Conservation (phyloP, 305 asterid species). For the Fraxinus platypoda region DNA sequence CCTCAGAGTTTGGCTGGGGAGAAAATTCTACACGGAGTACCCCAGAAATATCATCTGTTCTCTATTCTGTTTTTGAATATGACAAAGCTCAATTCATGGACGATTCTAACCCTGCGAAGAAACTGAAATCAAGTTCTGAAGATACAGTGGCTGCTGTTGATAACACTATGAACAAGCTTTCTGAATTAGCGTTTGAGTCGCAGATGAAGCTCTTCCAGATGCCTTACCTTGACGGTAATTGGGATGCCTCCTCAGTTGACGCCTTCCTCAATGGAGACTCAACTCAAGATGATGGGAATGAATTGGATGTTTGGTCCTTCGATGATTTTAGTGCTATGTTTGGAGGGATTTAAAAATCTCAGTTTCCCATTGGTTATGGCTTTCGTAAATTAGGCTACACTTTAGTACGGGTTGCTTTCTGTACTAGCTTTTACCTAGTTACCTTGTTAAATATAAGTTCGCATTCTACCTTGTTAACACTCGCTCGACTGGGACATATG, state of each 20-base stretch:
- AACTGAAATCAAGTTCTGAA: neutral
- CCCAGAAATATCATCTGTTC: neutral
- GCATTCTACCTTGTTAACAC: neutral
- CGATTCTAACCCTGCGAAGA: neutral
- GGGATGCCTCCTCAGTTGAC: slow-evolving; percentile 67
- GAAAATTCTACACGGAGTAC: neutral
- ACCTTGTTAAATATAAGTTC: neutral
- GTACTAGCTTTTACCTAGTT: neutral
- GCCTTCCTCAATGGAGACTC: slow-evolving; percentile 63
- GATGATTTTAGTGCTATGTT: slow-evolving; percentile 60
- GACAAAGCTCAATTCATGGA: neutral
- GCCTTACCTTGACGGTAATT: slow-evolving; percentile 56
- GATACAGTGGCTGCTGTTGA: neutral
- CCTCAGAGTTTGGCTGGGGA: neutral
- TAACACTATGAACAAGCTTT: slow-evolving; percentile 18
- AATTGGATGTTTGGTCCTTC: slow-evolving; percentile 77
- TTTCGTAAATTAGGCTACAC: neutral
- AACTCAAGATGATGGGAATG: slow-evolving; percentile 50
- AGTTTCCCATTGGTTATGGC: neutral
- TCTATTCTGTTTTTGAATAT: neutral
- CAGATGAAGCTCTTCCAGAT: slow-evolving; percentile 48
- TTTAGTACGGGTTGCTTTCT: neutral
- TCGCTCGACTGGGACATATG: neutral
- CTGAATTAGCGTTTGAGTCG: slow-evolving; percentile 55
- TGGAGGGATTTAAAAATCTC: slow-evolving; percentile 48